Base-by-base conservation (phyloP, 371 early-diverging fungal genomes). In the Dinochytrium kinnereticum region DNA sequence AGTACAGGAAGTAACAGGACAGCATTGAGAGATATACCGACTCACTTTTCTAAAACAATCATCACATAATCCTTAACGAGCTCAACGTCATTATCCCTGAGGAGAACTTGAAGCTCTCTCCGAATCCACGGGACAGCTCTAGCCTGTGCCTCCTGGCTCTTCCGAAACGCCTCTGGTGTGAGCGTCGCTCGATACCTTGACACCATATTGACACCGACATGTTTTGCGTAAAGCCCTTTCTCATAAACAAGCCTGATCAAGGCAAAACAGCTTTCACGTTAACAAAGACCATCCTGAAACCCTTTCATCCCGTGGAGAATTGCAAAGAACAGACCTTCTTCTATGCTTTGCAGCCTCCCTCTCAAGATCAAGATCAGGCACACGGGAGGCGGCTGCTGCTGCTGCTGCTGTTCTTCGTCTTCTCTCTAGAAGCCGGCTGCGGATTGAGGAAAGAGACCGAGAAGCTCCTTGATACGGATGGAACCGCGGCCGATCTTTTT, bases 101-200 rank as follows among this genome's bases (percentile, higher is more conserved):
- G 67, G 13, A 79, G 3, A 30, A 67, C 78, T 26, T 64, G 66
- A 24, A 81, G 51, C 39, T 81, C 81, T 7, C 81, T 74, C 0
- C 68, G 50, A 30, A 78, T 76, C 77, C 77, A 81, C 3, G 79
- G 71, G 31, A 65, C 68, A 10, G 74, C 68, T 39, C 72, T 69
- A 2, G 67, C 36, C 0, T 76, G 64, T 1, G 50, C 34, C 0
- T 65, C 50, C 5, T 51, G 64, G 10, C 37, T 19, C 1, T 44
- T 30, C n/a, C n/a, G 13, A 40, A 75, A 73, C 0, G 37, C 28
- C 1, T 31, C 68, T 10, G 77, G 73, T 51, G n/a, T 15, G 19
- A 73, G 24, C 17, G 53, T 50, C 2, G 38, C 13, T 24, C n/a
- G 40, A 39, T 36, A 40, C 51, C 68, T 55, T 26, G 75, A 51